A percentile compares a stretch with the other conserved stretches of the same genome.
Evolutionary conservation across 1,284 basidiomycete species (phyloP).

Genomic region (Tilletia indica): DNA sequence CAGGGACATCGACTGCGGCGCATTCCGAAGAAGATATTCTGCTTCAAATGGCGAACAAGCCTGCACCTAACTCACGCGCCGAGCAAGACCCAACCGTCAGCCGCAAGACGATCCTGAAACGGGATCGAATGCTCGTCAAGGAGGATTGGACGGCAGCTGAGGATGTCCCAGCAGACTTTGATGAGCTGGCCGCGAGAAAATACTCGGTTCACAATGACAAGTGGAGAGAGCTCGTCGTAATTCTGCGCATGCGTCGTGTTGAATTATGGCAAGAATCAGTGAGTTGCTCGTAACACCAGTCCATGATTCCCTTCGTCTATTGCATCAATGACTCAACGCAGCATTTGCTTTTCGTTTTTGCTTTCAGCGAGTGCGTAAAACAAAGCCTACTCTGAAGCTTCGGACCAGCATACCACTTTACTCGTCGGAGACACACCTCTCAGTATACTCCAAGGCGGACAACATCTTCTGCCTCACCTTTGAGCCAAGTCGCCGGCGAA

Average conservation of each 20-base stretch:
- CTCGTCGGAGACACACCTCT: conserved; percentile 65
- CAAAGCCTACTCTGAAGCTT: conserved; percentile 18
- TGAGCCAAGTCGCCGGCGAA: conserved; percentile 26
- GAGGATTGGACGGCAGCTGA: conserved; percentile 66
- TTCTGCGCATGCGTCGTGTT: conserved; percentile 70
- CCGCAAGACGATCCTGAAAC: conserved; percentile 51
- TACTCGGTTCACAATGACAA: conserved; percentile 66
- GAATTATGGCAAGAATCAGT: conserved; percentile 70
- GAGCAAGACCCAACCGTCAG: conserved; percentile 21
- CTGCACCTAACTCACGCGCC: conserved; percentile 3
- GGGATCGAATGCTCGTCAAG: conserved; percentile 81
- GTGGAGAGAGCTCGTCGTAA: conserved; percentile 75
- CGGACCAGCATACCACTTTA: conserved; percentile 65
- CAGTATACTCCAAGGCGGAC: conserved; percentile 77
- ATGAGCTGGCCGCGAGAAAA: conserved; percentile 65
- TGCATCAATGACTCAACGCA: not conserved
- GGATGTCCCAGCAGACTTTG: conserved; percentile 63
- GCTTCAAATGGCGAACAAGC: not conserved
- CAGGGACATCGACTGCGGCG: conserved; percentile 12
- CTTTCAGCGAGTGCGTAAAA: conserved; percentile 23
- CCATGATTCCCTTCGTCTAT: not conserved
- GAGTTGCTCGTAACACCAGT: not conserved
- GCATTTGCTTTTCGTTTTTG: not conserved
- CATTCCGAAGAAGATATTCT: conserved; percentile 25
- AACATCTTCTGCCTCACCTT: conserved; percentile 73